Evolutionary conservation across 441 rosid genomes (phyloP).

Genomic region (Pelargonium citronellum): DNA sequence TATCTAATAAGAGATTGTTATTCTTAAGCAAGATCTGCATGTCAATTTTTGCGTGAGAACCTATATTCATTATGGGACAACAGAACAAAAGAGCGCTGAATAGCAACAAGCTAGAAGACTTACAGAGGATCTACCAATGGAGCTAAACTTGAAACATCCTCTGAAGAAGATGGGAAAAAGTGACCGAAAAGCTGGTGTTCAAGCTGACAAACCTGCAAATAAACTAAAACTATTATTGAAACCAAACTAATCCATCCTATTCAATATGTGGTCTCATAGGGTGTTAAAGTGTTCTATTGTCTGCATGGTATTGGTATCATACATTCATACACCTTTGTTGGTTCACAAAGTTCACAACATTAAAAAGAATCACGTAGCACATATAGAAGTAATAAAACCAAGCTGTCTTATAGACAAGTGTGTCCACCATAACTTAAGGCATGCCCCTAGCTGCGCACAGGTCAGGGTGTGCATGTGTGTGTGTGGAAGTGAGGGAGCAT

Average conservation of each 20-base stretch:
- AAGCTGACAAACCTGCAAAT: constrained; percentile 79
- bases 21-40: not conserved
- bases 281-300: not conserved
- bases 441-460: not conserved
- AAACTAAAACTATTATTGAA: not conserved
- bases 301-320: not conserved
- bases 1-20: not conserved
- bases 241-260: not conserved
- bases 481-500: not conserved
- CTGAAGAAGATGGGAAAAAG: constrained; percentile 88
- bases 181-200: constrained; percentile 94
- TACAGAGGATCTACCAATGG: constrained; percentile 89
- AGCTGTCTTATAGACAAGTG: not conserved
- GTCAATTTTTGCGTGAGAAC: not conserved
- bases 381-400: not conserved
- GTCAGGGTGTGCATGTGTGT: too few species aligned
- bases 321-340: not conserved
- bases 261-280: not conserved
- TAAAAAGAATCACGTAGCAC: not conserved
- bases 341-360: not conserved
- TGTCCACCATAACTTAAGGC: not conserved
- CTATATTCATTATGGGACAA: not conserved
- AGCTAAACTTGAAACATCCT: constrained; percentile 81
- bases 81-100: not conserved
- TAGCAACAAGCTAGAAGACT: constrained; percentile 28